Base-by-base conservation (phyloP, 805 yeast genomes). In the Saccharomycopsis schoenii region DNA sequence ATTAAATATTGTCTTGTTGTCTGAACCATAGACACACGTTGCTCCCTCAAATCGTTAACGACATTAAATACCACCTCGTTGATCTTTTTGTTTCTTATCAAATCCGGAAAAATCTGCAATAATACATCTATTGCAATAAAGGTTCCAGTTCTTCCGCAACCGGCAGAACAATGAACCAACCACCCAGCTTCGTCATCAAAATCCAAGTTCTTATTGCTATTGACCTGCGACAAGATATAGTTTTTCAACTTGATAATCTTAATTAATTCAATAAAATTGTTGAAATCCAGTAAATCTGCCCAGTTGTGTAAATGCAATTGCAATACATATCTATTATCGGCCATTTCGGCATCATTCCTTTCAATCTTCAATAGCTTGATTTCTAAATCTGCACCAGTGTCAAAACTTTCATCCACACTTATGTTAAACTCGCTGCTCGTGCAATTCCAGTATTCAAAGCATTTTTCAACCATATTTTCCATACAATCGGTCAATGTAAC, bases 131-230 rank as follows among this genome's bases (percentile, higher is more conserved):
- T 73, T 1, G 90, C 82, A 64, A 91, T 83, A 69, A 85, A 86
- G 1, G 97, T 88, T 1, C 99, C 99, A 0, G 98, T 90, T 61
- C 99, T 77, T 19, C 99, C 99, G 69, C 96, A 91, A 0, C 99
- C 99, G 1, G 98, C 98, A 6, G 97, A 89, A 69, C 99, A 93
- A 72, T 93, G 98, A 29, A 88, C 88, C n/a, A 55, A 90, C 70
- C 5, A 84, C 78, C 21, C 94, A 2, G 8, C 41, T 5, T 29
- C 21, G 24, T 57, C 39, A 19, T n/a, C 43, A 54, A 39, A 40
- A 17, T 25, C 17, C 5, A 29, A 15, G 29, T 39, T 51, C 40
- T n/a, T 21, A 8, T 39, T 14, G 15, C 40, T 10, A 12, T 47
- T 47, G 24, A 29, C 29, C 29, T 43, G 34, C 19, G 15, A 14